Evolutionary conservation across 2,329 filamentous ascomycete species (phyloP).

Genomic region (Domatiomyces catenatus): DNA sequence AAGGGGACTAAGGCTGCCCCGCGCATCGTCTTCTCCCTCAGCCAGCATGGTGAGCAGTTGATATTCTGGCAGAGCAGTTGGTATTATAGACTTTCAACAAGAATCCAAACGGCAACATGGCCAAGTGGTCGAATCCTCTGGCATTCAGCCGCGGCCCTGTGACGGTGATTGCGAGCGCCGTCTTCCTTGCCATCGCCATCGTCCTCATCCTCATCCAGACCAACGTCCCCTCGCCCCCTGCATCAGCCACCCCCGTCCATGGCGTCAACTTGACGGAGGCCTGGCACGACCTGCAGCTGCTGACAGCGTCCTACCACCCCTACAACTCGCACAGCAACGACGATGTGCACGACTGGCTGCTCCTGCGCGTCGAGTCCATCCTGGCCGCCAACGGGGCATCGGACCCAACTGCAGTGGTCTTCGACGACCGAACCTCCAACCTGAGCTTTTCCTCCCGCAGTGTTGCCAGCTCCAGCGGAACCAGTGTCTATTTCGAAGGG

Average conservation of each 20-base stretch:
- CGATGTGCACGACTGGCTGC: constrained; percentile 58
- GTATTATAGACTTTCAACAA: background rate
- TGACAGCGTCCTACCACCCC: constrained; percentile 67
- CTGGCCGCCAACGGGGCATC: constrained; percentile 39
- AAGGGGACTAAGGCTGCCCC: too few species aligned
- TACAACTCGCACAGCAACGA: constrained; percentile 81
- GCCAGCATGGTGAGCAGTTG: too few species aligned
- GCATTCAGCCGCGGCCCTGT: constrained; percentile 71
- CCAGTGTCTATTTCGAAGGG: constrained; percentile 70
- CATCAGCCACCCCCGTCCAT: constrained; percentile 34
- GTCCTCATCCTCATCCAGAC: constrained; percentile 61
- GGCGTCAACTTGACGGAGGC: constrained; percentile 73
- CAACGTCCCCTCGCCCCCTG: constrained; percentile 53
- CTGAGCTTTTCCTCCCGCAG: constrained; percentile 47
- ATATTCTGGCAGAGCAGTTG: too few species aligned
- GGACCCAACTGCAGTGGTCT: constrained; percentile 41
- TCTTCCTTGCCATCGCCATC: constrained; percentile 65
- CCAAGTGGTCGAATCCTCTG: constrained; percentile 32
- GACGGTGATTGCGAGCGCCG: constrained; percentile 57
- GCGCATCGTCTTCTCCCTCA: too few species aligned
- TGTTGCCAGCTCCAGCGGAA: constrained; percentile 23
- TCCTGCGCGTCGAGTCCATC: constrained; percentile 56
- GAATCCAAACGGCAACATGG: constrained; percentile 6
- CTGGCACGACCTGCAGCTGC: constrained; percentile 64
- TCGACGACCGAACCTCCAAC: constrained; percentile 67